phyloP scores from a whole-genome alignment of 176 grass and related monocot species.

The Phragmites australis region DNA sequence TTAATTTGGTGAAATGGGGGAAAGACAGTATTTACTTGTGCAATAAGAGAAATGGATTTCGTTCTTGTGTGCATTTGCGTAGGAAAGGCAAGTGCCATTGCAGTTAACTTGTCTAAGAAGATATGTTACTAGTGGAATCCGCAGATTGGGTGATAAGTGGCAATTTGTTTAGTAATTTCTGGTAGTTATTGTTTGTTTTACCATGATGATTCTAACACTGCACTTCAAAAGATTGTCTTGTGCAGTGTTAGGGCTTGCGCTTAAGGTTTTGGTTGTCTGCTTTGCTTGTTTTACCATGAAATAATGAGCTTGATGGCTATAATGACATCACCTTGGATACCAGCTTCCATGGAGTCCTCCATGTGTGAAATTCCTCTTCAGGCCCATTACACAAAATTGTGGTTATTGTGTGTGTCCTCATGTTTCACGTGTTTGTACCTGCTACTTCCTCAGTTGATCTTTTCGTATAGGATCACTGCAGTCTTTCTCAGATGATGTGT shows the following conservation, averaged over 20 bases:
- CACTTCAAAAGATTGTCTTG: neutral
- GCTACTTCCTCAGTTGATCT: too few relatives aligned
- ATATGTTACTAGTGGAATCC: neutral
- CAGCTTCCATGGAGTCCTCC: neutral
- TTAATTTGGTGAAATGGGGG: neutral
- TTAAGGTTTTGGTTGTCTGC: neutral
- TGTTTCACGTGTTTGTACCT: too few relatives aligned
- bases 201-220: neutral
- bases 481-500: slow-evolving; percentile 29
- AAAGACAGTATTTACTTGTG: neutral
- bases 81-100: neutral
- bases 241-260: slow-evolving; percentile 4
- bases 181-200: neutral
- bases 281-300: neutral
- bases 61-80: neutral
- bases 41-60: neutral
- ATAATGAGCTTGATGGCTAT: neutral
- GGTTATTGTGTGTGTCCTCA: neutral
- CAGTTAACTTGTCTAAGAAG: neutral
- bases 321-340: neutral
- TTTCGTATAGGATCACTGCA: slow-evolving; percentile 69
- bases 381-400: neutral
- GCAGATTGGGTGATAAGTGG: neutral
- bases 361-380: neutral
- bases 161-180: too few relatives aligned